A percentile compares a stretch with the other conserved stretches of the same genome.
Evolutionary conservation across 129 eudicot species (phyloP).

Genomic region (Silybum marianum): DNA sequence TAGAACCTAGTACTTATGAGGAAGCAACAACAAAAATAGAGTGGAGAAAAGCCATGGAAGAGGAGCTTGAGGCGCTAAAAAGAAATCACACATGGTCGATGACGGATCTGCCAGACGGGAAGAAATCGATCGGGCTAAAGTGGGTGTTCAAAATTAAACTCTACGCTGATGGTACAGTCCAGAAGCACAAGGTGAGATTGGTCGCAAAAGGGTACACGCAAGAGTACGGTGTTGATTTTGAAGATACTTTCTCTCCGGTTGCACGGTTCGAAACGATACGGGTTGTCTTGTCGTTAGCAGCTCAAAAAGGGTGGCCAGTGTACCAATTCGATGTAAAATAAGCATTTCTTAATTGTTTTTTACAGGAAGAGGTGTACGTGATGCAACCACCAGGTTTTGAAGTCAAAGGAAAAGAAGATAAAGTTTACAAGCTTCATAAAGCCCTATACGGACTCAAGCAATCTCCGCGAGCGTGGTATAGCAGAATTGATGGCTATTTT

Average conservation of each 20-base stretch:
- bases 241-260: neutral
- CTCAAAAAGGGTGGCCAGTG: conserved; percentile 5
- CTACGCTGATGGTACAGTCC: neutral
- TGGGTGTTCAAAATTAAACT: conserved; percentile 5
- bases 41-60: neutral
- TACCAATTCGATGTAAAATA: conserved; percentile 2
- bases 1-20: neutral
- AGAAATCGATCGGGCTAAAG: neutral
- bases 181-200: neutral
- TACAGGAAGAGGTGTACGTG: neutral
- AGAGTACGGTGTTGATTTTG: neutral
- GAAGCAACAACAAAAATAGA: neutral
- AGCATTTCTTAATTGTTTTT: neutral
- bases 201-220: neutral
- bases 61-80: neutral
- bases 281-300: neutral
- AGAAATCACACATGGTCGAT: neutral
- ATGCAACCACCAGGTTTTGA: neutral
- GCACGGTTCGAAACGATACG: neutral
- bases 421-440: neutral
- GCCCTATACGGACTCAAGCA: too few species aligned
- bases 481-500: too few species aligned
- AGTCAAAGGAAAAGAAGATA: neutral
- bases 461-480: too few species aligned
- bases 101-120: neutral